Conservation (phyloP, 116 monocot species). For the Papilionanthe hybrid region DNA sequence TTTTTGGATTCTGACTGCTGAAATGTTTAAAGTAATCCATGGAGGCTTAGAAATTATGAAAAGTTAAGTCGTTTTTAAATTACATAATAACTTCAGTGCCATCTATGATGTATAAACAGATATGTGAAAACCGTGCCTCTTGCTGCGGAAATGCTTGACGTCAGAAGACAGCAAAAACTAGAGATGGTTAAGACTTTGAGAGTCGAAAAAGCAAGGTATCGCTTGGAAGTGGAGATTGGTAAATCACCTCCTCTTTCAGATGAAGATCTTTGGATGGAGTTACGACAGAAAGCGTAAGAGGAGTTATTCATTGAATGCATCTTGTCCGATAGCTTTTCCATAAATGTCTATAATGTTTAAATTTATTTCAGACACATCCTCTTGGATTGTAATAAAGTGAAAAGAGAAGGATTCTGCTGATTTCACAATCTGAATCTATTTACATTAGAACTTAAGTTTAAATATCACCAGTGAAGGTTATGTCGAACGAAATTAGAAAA, state of each 20-base stretch:
- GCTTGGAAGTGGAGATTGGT: conserved; percentile 91
- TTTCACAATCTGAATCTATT: not conserved
- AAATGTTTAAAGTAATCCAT: not conserved
- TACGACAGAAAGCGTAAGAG: conserved; percentile 91
- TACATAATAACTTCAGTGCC: not conserved
- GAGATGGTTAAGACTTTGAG: conserved; percentile 77
- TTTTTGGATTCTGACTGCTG: not conserved
- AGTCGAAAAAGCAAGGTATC: conserved; percentile 61
- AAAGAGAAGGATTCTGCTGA: not conserved
- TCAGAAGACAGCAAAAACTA: conserved; percentile 73
- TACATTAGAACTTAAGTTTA: not conserved
- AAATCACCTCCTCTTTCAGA: conserved; percentile 94
- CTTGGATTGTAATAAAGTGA: not conserved
- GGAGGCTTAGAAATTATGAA: not conserved
- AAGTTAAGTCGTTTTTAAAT: not conserved
- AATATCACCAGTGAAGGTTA: not conserved
- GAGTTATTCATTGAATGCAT: not conserved
- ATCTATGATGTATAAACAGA: conserved; percentile 21
- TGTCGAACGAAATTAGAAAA: not conserved
- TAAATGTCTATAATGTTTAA: not conserved
- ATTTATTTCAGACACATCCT: not conserved
- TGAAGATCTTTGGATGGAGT: conserved; percentile 83
- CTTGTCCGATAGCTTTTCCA: conserved; percentile 12
- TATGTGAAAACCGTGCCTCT: conserved; percentile 94
- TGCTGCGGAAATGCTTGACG: conserved; percentile 84